These are phyloP conservation scores for Teunomyces stri DNA, from an alignment of 805 yeast species.

Conservation along the genomic window DNA sequence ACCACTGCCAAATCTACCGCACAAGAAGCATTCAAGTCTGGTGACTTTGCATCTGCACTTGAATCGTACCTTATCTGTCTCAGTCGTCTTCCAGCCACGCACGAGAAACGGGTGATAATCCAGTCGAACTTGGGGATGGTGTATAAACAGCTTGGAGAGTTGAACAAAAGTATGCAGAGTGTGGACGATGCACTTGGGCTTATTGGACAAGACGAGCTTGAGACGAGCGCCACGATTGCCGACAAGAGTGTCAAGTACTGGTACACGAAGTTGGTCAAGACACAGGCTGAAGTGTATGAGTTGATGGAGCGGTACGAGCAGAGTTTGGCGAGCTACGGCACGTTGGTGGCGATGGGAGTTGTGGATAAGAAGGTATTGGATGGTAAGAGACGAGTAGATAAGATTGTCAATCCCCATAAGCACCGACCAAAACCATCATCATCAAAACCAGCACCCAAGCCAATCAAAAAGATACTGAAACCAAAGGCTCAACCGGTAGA, in stretches of 20 bases:
- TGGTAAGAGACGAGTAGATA: conserved; percentile 76
- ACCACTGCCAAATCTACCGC: conserved; percentile 56
- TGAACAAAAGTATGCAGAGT: conserved; percentile 11
- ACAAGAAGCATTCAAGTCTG: conserved; percentile 64
- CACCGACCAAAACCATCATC: conserved; percentile 12
- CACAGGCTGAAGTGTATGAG: conserved; percentile 84
- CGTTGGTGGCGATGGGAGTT: conserved; percentile 61
- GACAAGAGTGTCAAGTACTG: conserved; percentile 62
- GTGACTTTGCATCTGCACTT: conserved; percentile 73
- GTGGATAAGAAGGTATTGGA: conserved; percentile 66
- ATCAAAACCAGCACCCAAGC: too few species aligned
- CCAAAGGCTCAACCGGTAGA: conserved; percentile 27
- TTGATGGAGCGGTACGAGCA: conserved; percentile 66
- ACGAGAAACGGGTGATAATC: conserved; percentile 64
- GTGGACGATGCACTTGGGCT: conserved; percentile 47
- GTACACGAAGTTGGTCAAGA: conserved; percentile 66
- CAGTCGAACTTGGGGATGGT: conserved; percentile 66
- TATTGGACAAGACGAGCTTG: conserved; percentile 26
- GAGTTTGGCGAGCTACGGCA: conserved; percentile 60
- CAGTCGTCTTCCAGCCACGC: conserved; percentile 55
- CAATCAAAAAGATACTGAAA: neutral
- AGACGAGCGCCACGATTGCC: conserved; percentile 28
- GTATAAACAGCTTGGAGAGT: conserved; percentile 12
- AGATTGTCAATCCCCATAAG: conserved; percentile 56
- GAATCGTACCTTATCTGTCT: conserved; percentile 53